Conservation (phyloP, 2,329 filamentous ascomycete species). For the Xylaria sp. region DNA sequence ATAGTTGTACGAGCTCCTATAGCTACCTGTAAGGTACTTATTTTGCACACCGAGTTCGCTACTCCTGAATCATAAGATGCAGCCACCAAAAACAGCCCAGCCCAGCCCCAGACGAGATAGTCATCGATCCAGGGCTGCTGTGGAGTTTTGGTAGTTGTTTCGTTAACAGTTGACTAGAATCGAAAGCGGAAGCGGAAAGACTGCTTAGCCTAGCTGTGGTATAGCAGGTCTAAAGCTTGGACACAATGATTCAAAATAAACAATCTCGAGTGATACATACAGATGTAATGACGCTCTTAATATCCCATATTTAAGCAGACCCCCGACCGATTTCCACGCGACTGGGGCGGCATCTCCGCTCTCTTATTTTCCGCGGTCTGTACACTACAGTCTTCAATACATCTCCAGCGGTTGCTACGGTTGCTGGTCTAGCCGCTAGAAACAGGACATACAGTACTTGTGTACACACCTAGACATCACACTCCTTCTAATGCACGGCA, state of each 20-base stretch:
- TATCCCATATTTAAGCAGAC: constrained; percentile 33
- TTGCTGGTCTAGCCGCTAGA: not conserved
- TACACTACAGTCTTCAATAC: not conserved
- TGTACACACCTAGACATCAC: not conserved
- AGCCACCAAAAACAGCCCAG: constrained; percentile 30
- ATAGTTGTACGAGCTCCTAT: not conserved
- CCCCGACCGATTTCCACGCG: constrained; percentile 8
- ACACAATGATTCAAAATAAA: constrained; percentile 30
- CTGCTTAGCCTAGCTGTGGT: not conserved
- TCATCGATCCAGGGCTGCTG: constrained; percentile 10
- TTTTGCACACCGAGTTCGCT: not conserved
- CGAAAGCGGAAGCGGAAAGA: constrained; percentile 2
- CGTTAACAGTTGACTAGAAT: constrained; percentile 17
- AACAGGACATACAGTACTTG: not conserved
- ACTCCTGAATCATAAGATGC: constrained; percentile 27
- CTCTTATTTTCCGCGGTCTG: constrained; percentile 1
- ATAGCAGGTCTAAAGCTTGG: not conserved
- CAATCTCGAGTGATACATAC: not conserved
- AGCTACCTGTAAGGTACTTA: no score
- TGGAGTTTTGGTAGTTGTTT: constrained; percentile 20
- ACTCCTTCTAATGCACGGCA: not conserved
- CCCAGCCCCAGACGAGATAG: not conserved
- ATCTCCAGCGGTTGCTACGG: not conserved
- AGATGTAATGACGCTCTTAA: constrained; percentile 22
- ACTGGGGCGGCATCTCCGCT: constrained; percentile 19